These are phyloP conservation scores for Amauroascus verrucosus DNA, from an alignment of 2,329 filamentous ascomycete genomes.

Conservation along the genomic window DNA sequence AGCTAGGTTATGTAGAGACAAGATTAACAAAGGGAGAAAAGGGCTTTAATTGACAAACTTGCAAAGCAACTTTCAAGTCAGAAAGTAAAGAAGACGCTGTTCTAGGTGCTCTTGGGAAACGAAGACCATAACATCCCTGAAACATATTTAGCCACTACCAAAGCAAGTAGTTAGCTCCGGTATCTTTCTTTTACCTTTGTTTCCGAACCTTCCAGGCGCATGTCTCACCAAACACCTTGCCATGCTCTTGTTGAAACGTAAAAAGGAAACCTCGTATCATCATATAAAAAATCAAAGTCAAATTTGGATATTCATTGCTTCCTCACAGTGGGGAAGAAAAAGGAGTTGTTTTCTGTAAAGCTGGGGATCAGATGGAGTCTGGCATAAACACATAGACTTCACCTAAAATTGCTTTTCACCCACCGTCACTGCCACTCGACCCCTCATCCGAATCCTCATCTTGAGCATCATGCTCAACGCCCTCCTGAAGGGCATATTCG, in stretches of 20 bases:
- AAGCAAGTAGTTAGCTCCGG: background rate
- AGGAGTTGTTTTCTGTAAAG: slow-evolving; percentile 12
- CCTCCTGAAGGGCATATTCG: slow-evolving; percentile 40
- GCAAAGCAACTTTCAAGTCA: background rate
- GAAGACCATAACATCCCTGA: background rate
- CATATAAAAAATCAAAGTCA: slow-evolving; percentile 5
- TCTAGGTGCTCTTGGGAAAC: slow-evolving; percentile 1
- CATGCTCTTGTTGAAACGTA: slow-evolving; percentile 10
- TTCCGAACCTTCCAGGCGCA: background rate
- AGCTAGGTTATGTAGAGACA: background rate
- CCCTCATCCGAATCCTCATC: slow-evolving; percentile 26
- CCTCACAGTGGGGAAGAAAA: slow-evolving; percentile 10
- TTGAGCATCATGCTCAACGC: slow-evolving; percentile 29
- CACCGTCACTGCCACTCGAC: slow-evolving; percentile 31
- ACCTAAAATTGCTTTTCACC: slow-evolving; percentile 18
- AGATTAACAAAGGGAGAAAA: background rate
- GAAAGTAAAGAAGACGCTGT: background rate
- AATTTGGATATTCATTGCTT: slow-evolving; percentile 3
- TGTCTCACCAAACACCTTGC: slow-evolving; percentile 8
- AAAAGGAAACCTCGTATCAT: slow-evolving; percentile 7
- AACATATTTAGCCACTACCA: slow-evolving; percentile 1
- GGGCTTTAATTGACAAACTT: background rate
- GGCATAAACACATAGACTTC: slow-evolving; percentile 1
- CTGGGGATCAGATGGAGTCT: slow-evolving; percentile 9
- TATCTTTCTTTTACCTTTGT: slow-evolving; percentile 1